Base-by-base conservation (phyloP, 2,329 filamentous ascomycete genomes). In the Rutstroemia sp. region DNA sequence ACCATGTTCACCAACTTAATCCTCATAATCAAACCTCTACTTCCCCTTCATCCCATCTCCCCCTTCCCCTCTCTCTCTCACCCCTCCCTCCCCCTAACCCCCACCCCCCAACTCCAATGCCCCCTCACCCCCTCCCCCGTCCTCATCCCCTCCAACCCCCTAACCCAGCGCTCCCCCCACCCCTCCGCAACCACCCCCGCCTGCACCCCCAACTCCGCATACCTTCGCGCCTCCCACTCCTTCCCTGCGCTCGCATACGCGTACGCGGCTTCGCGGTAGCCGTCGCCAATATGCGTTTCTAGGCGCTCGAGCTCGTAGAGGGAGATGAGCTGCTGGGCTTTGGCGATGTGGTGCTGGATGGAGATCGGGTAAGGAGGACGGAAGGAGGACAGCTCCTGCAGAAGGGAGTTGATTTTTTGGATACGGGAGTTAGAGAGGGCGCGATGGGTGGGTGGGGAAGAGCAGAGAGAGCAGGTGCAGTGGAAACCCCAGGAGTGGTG, bases 401-500 rank as follows among this genome's bases (percentile, higher is more conserved):
- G 37, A 1, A 52, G 23, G 5, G 21, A 16, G 23, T 18, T 30
- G 5, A 21, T 16, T 2, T 2, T 23, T 19, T 14, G 10, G 12
- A 34, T 42, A 9, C 25, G 49, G 6, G 27, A 39, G 38, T 52
- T 34, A 23, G 49, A 34, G 10, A 16, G 1, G 6, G 38, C 23
- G 38, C 6, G 23, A 1, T 21, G 49, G 4, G 23, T 5, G 2
- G 14, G 2, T 5, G 37, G n/a, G 9, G 16, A 16, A 0, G 38
- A 21, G 61, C 72, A 74, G 5, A 67, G 62, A 0, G 60, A 53
- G 53, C 72, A 74, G n/a, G 65, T 64, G 61, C 72, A 74, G 5
- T 62, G 44, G 54, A 75, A 75, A 1, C 70, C 70, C 72, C 72
- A 75, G 48, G 66, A 64, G 6, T 62, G 59, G 5, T 64, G 58